phyloP scores from a whole-genome alignment of 768 basidiomycete species.

The Lactarius vividus region DNA sequence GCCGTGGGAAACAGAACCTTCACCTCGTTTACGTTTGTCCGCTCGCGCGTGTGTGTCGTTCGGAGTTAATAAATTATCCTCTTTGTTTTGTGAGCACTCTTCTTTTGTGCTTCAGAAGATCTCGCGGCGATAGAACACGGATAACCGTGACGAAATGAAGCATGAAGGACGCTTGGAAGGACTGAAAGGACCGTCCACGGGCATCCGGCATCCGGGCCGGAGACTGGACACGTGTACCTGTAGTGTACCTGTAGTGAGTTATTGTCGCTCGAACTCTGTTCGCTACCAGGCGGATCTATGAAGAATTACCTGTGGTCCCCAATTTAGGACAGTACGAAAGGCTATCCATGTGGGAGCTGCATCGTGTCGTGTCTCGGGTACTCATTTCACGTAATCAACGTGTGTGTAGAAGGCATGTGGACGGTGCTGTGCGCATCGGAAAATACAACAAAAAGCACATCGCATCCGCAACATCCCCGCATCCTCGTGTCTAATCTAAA shows the following conservation, averaged over 20 bases:
- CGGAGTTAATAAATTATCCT: background rate
- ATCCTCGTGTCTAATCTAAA: background rate
- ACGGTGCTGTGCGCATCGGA: background rate
- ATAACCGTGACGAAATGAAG: background rate
- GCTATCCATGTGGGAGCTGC: background rate
- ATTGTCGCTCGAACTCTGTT: no score
- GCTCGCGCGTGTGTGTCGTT: background rate
- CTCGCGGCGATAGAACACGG: background rate
- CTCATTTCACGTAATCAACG: background rate
- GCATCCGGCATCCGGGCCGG: background rate
- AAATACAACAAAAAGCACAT: background rate
- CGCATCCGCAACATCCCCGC: background rate
- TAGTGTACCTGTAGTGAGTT: no score
- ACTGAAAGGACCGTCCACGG: no score
- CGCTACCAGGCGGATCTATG: no score
- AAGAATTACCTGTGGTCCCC: no score
- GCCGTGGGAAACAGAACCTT: constrained; percentile 9
- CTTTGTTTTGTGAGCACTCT: background rate
- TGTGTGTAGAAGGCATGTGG: background rate
- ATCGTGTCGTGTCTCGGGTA: background rate
- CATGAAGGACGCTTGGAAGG: background rate
- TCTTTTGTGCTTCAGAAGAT: background rate
- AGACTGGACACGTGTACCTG: no score
- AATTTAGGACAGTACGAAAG: background rate
- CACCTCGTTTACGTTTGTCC: background rate